Evolutionary conservation across 441 rosid genomes (phyloP), one percentile per base, ranked within the genome.

Genomic region (Breynia disticha): DNA sequence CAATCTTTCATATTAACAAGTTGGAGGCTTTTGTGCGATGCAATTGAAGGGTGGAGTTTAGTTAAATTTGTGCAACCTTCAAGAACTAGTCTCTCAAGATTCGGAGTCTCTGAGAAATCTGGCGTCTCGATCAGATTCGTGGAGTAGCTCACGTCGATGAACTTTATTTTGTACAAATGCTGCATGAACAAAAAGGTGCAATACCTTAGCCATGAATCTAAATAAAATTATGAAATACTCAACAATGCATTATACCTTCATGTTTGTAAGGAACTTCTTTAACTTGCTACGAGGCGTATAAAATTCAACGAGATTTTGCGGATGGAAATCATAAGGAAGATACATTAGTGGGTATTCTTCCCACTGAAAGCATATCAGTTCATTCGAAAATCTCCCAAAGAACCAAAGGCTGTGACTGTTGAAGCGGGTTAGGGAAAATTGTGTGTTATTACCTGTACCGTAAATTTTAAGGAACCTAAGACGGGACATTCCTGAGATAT

Each of bases 281-380:
- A 62, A 57, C 45, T 6, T 16, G 48, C 72, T 49, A 37, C 6
- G 4, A 50, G 54, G 59, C 60, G 62, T 21, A 44, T 67, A 43
- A 16, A 67, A 54, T 14, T 35, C 56, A 50, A 58, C 41, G 24
- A 62, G 67, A 20, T 58, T 62, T 19, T 55, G 22, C 12, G 67
- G 52, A 19, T 19, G 8, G 42, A 67, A 58, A 32, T 46, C 52
- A 15, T 49, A 55, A 0, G 67, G 72, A 56, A 58, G 44, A 19
- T 60, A 48, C 5, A 1, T 1, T 24, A 54, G 54, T 17, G 72
- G 64, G 16, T 52, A 67, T 37, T 15, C 57, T 21, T 53, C 56
- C 72, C 72, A 67, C 54, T 62, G 62, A 18, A 62, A 51, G 41
- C 59, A 58, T 52, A 56, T 51, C 50, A 67, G 16, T 45, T 45